phyloP scores from a whole-genome alignment of 768 basidiomycete species.

The Psilocybe tampanensis region DNA sequence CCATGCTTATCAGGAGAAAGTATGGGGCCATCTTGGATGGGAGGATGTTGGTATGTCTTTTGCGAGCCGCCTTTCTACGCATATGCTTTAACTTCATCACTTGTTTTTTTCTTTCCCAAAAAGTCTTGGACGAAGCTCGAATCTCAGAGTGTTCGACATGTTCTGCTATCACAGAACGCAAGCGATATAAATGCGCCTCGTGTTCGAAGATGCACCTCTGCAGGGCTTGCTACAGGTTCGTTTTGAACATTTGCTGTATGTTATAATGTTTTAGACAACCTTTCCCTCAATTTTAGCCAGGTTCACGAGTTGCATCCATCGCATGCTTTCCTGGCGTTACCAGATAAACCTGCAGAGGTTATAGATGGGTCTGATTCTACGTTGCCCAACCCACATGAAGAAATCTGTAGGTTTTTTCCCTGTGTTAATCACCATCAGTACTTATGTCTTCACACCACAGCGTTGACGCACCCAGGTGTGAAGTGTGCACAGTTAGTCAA shows the following conservation, averaged over 20 bases:
- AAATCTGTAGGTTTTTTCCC: constrained; percentile 54
- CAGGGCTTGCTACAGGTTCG: constrained; percentile 78
- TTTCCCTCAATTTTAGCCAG: constrained; percentile 48
- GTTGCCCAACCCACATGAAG: constrained; percentile 48
- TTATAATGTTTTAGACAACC: neutral
- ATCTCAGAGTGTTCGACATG: constrained; percentile 84
- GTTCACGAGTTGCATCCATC: constrained; percentile 91
- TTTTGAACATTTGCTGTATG: neutral
- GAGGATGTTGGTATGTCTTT: constrained; percentile 77
- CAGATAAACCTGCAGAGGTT: constrained; percentile 55
- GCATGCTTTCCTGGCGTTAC: constrained; percentile 82
- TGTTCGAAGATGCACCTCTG: constrained; percentile 84
- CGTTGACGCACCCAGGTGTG: constrained; percentile 77
- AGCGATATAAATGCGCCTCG: constrained; percentile 83
- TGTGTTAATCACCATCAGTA: neutral
- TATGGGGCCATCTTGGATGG: constrained; percentile 86
- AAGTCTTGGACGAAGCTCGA: constrained; percentile 69
- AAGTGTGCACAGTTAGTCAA: constrained; percentile 77
- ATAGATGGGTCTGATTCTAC: constrained; percentile 41
- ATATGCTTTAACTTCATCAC: neutral
- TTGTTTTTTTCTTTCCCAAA: neutral
- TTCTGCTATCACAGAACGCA: constrained; percentile 53
- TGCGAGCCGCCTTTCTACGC: neutral
- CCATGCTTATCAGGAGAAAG: constrained; percentile 85
- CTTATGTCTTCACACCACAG: constrained; percentile 34